Evolutionary conservation across 2,329 filamentous ascomycete genomes (phyloP).

Genomic region (Alternaria sp.): DNA sequence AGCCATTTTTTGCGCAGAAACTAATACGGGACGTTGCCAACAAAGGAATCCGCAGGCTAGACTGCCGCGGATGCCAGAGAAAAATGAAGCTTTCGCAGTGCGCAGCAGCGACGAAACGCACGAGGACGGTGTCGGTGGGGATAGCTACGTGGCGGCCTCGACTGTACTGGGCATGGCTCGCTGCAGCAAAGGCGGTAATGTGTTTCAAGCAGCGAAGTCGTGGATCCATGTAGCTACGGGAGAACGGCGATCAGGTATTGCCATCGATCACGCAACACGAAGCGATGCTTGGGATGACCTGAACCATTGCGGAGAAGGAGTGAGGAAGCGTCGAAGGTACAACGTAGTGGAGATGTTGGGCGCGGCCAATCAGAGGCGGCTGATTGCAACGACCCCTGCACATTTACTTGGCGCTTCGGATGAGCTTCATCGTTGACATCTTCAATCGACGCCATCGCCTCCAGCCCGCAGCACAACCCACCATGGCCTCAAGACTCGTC

Average conservation of each 20-base stretch:
- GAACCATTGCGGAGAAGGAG: not conserved
- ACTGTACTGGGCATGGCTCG: slow-evolving; percentile 10
- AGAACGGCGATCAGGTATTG: slow-evolving; percentile 5
- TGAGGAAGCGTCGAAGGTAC: not conserved
- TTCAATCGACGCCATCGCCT: slow-evolving; percentile 31
- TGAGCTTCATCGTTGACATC: slow-evolving; percentile 29
- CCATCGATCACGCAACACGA: not conserved
- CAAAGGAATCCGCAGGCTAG: slow-evolving; percentile 9
- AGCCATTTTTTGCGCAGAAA: slow-evolving; percentile 4
- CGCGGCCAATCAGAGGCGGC: slow-evolving; percentile 12
- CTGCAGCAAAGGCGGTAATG: slow-evolving; percentile 5
- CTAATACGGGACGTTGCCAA: slow-evolving; percentile 8
- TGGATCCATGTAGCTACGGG: slow-evolving; percentile 3
- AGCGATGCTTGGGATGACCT: not conserved
- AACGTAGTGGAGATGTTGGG: not conserved
- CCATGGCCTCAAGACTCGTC: slow-evolving; percentile 84
- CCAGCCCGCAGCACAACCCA: slow-evolving; percentile 32
- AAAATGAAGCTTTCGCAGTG: slow-evolving; percentile 11
- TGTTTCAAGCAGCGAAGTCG: slow-evolving; percentile 1
- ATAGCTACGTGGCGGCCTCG: slow-evolving; percentile 14
- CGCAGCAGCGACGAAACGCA: not conserved
- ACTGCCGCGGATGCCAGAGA: not conserved
- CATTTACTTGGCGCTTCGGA: slow-evolving; percentile 14
- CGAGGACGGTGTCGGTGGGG: slow-evolving; percentile 10
- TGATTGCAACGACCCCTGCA: slow-evolving; percentile 21